Percentiles rank a stretch among this genome's conserved stretches.
Evolutionary conservation across 441 rosid genomes (phyloP).

Genomic region (Arabidopsis lyrata): DNA sequence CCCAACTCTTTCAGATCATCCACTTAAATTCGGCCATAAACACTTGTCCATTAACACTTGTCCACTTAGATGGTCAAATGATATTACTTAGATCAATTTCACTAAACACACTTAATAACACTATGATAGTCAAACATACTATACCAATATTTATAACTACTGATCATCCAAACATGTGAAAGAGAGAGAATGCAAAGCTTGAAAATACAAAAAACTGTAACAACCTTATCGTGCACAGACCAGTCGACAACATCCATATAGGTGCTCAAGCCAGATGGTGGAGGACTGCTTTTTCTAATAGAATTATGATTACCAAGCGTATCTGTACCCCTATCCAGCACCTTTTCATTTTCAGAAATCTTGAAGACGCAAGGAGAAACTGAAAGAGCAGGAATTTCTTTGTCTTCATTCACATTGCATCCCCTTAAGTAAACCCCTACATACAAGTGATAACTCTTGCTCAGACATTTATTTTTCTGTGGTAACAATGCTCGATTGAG

Average conservation of each 20-base stretch:
- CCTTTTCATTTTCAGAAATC: slow-evolving; percentile 62
- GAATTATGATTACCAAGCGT: slow-evolving; percentile 51
- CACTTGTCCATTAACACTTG: too few species aligned
- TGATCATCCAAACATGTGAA: too few species aligned
- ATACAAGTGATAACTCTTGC: slow-evolving; percentile 48
- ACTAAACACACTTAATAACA: too few species aligned
- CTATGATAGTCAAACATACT: too few species aligned
- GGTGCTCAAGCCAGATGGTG: slow-evolving; percentile 48
- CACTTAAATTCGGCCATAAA: too few species aligned
- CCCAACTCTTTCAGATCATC: too few species aligned
- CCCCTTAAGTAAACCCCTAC: slow-evolving; percentile 85
- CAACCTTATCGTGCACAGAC: slow-evolving; percentile 68
- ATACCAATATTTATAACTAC: too few species aligned
- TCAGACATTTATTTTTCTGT: slow-evolving; percentile 27
- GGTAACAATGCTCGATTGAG: slow-evolving; percentile 12
- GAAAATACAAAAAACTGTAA: too few species aligned
- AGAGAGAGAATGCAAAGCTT: too few species aligned
- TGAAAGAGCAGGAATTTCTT: slow-evolving; percentile 57
- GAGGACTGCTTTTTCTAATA: slow-evolving; percentile 49
- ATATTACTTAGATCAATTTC: too few species aligned
- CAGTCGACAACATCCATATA: slow-evolving; percentile 59
- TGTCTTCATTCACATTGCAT: slow-evolving; percentile 52
- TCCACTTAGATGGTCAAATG: too few species aligned
- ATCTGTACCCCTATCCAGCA: slow-evolving; percentile 50
- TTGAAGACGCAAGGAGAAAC: slow-evolving; percentile 86